phyloP scores from a whole-genome alignment of 352 stramenopile genomes.

The Phytophthora podocarpi region DNA sequence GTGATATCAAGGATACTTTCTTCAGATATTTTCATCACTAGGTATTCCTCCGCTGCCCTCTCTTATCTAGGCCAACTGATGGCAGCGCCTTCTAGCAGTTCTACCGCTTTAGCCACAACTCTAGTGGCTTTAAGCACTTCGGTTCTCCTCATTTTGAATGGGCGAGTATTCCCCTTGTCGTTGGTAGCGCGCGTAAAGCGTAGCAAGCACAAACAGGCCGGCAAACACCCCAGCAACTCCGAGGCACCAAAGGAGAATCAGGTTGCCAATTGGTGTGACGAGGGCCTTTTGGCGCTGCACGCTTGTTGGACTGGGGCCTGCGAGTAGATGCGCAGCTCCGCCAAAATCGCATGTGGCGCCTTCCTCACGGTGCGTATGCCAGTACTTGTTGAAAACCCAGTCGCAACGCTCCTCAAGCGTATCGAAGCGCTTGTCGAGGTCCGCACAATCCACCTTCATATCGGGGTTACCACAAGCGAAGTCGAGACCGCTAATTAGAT shows the following conservation, averaged over 20 bases:
- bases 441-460: conserved; percentile 55
- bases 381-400: conserved; percentile 47
- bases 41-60: neutral
- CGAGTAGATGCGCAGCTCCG: conserved; percentile 53
- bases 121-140: conserved; percentile 2
- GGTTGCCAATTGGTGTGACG: conserved; percentile 18
- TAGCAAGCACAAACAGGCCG: conserved; percentile 6
- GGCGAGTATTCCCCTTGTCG: conserved; percentile 22
- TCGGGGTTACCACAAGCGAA: conserved; percentile 54
- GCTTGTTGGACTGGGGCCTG: conserved; percentile 22
- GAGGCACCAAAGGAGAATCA: conserved; percentile 24
- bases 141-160: conserved; percentile 9
- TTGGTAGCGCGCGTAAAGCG: conserved; percentile 16
- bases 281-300: conserved; percentile 28
- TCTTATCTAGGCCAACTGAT: conserved; percentile 14
- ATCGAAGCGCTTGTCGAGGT: conserved; percentile 35
- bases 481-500: conserved; percentile 50
- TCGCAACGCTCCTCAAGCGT: conserved; percentile 63
- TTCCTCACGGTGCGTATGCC: conserved; percentile 42
- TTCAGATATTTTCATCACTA: neutral
- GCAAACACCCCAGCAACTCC: conserved; percentile 18
- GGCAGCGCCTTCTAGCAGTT: conserved; percentile 6
- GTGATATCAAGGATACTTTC: neutral
- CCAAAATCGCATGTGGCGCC: conserved; percentile 78
- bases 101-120: neutral